Evolutionary conservation across 169 alveolate genomes (phyloP).

Genomic region (Blepharisma undulans): DNA sequence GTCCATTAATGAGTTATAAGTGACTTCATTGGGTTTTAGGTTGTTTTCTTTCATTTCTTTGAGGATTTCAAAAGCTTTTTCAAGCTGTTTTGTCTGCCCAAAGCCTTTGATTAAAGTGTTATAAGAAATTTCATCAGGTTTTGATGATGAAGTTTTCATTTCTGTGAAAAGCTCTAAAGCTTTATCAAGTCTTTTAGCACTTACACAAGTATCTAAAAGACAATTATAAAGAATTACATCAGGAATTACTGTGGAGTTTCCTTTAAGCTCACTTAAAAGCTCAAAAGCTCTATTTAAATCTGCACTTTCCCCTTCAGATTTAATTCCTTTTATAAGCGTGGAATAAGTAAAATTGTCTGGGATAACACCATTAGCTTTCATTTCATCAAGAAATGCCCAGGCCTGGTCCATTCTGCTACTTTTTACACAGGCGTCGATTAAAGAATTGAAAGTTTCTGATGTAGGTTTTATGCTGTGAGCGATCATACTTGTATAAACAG

Average conservation of each 20-base stretch:
- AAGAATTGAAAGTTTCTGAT: constrained; percentile 17
- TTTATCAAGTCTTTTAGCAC: constrained; percentile 86
- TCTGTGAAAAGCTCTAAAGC: constrained; percentile 87
- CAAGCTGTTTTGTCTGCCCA: constrained; percentile 83
- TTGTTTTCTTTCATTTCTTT: constrained; percentile 79
- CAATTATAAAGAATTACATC: constrained; percentile 90
- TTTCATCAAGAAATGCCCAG: constrained; percentile 34
- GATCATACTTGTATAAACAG: neutral
- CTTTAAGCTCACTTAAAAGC: neutral
- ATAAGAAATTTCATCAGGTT: constrained; percentile 91
- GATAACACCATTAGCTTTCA: constrained; percentile 57
- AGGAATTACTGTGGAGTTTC: neutral
- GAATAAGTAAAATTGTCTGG: constrained; percentile 77
- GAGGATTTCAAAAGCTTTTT: constrained; percentile 82
- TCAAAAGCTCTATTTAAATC: constrained; percentile 36
- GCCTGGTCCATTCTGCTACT: constrained; percentile 10
- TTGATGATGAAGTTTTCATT: constrained; percentile 74
- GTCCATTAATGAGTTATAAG: constrained; percentile 94
- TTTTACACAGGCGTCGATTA: constrained; percentile 33
- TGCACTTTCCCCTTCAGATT: constrained; percentile 39
- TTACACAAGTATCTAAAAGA: constrained; percentile 92
- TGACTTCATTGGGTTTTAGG: constrained; percentile 92
- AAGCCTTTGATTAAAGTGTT: constrained; percentile 92
- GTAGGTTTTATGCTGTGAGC: neutral
- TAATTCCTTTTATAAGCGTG: constrained; percentile 28